Evolutionary conservation across 345 rosid species (phyloP).

Genomic region (Limnanthes douglasii): DNA sequence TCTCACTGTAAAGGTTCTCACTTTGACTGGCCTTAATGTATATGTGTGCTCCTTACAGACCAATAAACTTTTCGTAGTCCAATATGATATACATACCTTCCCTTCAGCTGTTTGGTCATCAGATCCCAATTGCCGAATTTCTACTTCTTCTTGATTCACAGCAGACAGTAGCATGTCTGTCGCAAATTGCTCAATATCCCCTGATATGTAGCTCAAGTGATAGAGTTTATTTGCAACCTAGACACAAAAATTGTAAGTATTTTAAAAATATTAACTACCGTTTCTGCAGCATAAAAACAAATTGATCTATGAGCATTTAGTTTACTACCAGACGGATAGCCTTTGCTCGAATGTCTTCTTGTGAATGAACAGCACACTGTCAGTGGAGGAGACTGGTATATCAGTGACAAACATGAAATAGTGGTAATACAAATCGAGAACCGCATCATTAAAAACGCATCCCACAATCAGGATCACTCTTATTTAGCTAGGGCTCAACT

Average conservation of each 20-base stretch:
- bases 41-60: no score
- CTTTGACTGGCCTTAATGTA: no score
- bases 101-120: conserved; percentile 33
- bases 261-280: no score
- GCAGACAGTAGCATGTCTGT: conserved; percentile 58
- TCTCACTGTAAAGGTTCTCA: no score
- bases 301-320: conserved; percentile 4
- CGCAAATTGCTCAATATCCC: conserved; percentile 74
- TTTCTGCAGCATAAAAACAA: conserved; percentile 5
- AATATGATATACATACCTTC: no score
- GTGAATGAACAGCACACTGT: conserved; percentile 92
- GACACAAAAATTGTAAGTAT: conserved; percentile 13
- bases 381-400: conserved; percentile 12
- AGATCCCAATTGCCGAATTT: conserved; percentile 25
- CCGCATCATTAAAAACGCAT: no score
- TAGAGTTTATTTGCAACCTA: conserved; percentile 96
- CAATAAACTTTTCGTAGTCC: no score
- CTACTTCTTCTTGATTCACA: conserved; percentile 31
- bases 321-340: conserved; percentile 81
- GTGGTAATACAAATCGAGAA: no score
- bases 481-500: no score
- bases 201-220: conserved; percentile 59
- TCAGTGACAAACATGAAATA: conserved; percentile 12
- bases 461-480: no score
- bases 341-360: conserved; percentile 84